Percentiles rank a stretch among this genome's conserved stretches.
phyloP scores from a whole-genome alignment of 768 basidiomycete genomes.

The Serpula lacrymans region DNA sequence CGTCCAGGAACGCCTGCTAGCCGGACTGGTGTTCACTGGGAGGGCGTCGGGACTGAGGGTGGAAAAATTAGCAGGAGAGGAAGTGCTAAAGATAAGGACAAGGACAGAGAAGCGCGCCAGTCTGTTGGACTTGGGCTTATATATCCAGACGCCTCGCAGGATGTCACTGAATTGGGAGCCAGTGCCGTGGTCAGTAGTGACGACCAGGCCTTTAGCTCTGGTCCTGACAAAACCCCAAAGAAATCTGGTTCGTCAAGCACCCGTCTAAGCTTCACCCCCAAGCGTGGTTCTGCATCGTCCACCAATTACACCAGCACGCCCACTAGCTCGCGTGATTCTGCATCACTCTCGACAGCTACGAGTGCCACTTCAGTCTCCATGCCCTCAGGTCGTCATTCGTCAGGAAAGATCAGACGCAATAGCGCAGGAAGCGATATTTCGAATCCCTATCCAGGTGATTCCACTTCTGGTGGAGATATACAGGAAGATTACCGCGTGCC shows the following conservation, averaged over 20 bases:
- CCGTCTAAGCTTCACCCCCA: constrained; percentile 76
- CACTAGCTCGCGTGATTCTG: constrained; percentile 84
- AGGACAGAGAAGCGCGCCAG: constrained; percentile 36
- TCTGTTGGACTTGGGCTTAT: constrained; percentile 35
- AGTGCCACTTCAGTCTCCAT: constrained; percentile 72
- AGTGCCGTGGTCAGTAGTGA: constrained; percentile 53
- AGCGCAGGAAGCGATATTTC: constrained; percentile 87
- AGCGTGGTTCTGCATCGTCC: constrained; percentile 87
- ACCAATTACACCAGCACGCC: constrained; percentile 81
- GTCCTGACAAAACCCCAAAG: constrained; percentile 64
- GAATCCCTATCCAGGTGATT: constrained; percentile 59
- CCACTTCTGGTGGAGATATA: constrained; percentile 57
- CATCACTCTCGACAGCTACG: constrained; percentile 74
- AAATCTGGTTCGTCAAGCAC: constrained; percentile 54
- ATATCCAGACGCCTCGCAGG: constrained; percentile 30
- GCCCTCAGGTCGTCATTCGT: constrained; percentile 61
- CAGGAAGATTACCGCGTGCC: constrained; percentile 72
- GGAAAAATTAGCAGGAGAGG: constrained; percentile 36
- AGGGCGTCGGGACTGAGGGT: constrained; percentile 49
- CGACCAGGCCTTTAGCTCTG: constrained; percentile 44
- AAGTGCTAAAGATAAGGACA: constrained; percentile 44
- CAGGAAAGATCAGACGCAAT: constrained; percentile 66
- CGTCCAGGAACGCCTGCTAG: constrained; percentile 73
- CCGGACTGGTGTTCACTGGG: constrained; percentile 69
- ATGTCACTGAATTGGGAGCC: constrained; percentile 39